Conservation (phyloP, 805 yeast species). For the Candida dajiaensis region DNA sequence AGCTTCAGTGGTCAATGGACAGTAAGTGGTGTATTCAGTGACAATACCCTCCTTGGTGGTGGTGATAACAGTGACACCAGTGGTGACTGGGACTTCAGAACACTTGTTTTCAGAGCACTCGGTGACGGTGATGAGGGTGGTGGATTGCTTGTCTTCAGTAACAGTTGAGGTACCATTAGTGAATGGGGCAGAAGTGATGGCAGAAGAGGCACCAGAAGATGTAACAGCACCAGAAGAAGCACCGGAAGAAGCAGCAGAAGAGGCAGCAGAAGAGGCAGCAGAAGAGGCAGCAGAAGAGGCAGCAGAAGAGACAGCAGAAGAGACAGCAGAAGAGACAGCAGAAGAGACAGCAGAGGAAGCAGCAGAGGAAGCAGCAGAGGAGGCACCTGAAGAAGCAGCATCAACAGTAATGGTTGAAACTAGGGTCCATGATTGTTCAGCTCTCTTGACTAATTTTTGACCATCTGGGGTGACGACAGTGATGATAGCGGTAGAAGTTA, state of each 20-base stretch:
- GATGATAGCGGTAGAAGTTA: slow-evolving; percentile 2
- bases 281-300: background rate
- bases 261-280: background rate
- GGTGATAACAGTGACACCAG: slow-evolving; percentile 2
- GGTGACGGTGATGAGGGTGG: background rate
- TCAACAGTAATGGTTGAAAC: background rate
- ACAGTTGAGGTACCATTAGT: background rate
- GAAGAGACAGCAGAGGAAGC: background rate
- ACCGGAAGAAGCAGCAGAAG: background rate
- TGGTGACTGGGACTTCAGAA: slow-evolving; percentile 1
- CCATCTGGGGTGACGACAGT: slow-evolving; percentile 1
- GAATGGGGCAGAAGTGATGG: no score
- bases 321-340: background rate
- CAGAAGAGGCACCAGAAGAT: background rate
- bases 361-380: background rate
- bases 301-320: background rate
- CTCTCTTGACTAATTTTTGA: slow-evolving; percentile 1
- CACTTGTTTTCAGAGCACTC: background rate
- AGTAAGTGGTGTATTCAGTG: slow-evolving; percentile 5
- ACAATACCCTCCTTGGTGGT: background rate
- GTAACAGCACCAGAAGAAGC: background rate
- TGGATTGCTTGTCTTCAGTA: background rate
- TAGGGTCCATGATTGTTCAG: background rate
- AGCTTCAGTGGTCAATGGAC: slow-evolving; percentile 6
- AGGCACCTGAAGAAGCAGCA: background rate